These are phyloP conservation scores for Ajuga reptans DNA, from an alignment of 305 asterid species.

Conservation along the genomic window DNA sequence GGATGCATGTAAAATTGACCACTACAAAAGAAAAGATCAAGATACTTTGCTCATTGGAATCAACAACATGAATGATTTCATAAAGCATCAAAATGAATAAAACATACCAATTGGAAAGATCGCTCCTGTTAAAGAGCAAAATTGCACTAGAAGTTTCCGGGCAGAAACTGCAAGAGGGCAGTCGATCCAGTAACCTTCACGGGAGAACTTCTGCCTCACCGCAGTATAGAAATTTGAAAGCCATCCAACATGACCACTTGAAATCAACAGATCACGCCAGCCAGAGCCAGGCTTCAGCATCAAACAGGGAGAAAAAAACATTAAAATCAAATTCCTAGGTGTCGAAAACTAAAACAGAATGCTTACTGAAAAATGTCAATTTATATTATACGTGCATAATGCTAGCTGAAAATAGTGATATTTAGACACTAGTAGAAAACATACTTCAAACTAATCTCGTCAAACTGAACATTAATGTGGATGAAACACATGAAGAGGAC, in stretches of 20 bases:
- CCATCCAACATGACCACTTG: constrained; percentile 90
- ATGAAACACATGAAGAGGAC: background rate
- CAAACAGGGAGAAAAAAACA: constrained; percentile 24
- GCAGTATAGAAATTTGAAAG: constrained; percentile 71
- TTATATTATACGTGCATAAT: background rate
- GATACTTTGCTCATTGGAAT: background rate
- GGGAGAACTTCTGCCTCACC: constrained; percentile 74
- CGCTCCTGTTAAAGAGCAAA: constrained; percentile 71
- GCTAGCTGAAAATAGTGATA: background rate
- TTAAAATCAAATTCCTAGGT: constrained; percentile 13
- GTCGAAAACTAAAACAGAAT: constrained; percentile 1
- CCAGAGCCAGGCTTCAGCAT: constrained; percentile 76
- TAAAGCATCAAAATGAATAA: constrained; percentile 5
- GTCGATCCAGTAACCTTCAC: constrained; percentile 80
- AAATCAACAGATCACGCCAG: constrained; percentile 74
- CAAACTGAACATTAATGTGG: constrained; percentile 14
- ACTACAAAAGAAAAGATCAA: background rate
- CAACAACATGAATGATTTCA: background rate
- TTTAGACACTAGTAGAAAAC: background rate
- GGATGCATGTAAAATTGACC: constrained; percentile 11
- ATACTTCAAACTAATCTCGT: background rate
- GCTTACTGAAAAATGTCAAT: background rate
- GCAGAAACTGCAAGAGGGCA: constrained; percentile 93
- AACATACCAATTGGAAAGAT: constrained; percentile 75
- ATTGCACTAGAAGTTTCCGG: constrained; percentile 74